A percentile compares a stretch with the other conserved stretches of the same genome.
Evolutionary conservation across 2,329 filamentous ascomycete species (phyloP).

Genomic region (Talaromyces pinophilus): DNA sequence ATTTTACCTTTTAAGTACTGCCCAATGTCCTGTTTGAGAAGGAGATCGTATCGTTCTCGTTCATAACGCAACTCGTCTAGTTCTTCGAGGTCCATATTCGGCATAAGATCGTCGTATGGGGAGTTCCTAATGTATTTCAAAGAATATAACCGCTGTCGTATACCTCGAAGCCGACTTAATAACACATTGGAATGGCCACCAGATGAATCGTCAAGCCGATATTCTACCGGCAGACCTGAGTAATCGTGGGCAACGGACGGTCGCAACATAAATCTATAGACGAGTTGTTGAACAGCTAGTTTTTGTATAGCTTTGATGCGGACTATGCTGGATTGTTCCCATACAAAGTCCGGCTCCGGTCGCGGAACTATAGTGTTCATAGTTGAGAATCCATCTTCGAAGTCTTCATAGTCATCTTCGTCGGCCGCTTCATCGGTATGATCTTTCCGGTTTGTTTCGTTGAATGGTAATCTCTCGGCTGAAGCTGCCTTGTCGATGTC

Average conservation of each 20-base stretch:
- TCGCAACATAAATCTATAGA: slow-evolving; percentile 42
- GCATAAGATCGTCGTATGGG: slow-evolving; percentile 36
- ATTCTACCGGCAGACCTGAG: slow-evolving; percentile 36
- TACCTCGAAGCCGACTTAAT: slow-evolving; percentile 36
- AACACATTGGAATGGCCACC: slow-evolving; percentile 36
- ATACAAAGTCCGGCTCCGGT: slow-evolving; percentile 25
- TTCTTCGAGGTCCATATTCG: slow-evolving; percentile 20
- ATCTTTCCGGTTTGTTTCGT: background rate
- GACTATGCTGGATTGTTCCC: slow-evolving; percentile 34
- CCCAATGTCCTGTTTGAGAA: slow-evolving; percentile 34
- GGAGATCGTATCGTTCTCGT: slow-evolving; percentile 31
- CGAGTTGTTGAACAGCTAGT: slow-evolving; percentile 43
- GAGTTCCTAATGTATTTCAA: slow-evolving; percentile 33
- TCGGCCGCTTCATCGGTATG: background rate
- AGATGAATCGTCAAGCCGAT: slow-evolving; percentile 34
- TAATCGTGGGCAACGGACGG: slow-evolving; percentile 44
- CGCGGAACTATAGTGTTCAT: slow-evolving; percentile 22
- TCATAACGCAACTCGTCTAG: slow-evolving; percentile 28
- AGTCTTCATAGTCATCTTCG: slow-evolving; percentile 17
- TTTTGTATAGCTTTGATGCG: slow-evolving; percentile 43
- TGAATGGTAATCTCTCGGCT: background rate
- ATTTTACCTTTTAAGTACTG: slow-evolving; percentile 34
- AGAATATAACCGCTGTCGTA: slow-evolving; percentile 35
- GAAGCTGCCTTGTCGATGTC: background rate
- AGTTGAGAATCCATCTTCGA: slow-evolving; percentile 17